Base-by-base conservation (phyloP, 495 filamentous ascomycete genomes). In the Articulospora tetracladia region DNA sequence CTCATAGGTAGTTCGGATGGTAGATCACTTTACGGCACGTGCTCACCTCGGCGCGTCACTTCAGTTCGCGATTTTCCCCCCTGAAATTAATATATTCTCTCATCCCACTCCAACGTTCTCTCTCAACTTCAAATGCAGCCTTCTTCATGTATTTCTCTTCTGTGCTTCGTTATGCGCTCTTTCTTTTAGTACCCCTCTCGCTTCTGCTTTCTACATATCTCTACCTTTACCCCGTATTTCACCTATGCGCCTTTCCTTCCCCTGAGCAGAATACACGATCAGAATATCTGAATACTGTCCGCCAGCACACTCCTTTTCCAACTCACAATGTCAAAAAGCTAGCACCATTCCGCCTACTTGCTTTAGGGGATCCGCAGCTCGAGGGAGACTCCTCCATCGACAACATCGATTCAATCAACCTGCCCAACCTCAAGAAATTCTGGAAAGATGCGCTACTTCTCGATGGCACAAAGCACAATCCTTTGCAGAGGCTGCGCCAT, bases 321-420 rank as follows among this genome's bases (percentile, higher is more conserved):
- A 13, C 28, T 1, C 22, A 46, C 23, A 25, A 55, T 60, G 57
- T 78, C 50, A 73, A 78, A 64, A 81, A 86, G 61, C 60, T 72
- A 62, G 91, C 85, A 15, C 89, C 88, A 2, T 97, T 98, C 72
- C 81, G 94, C 27, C 85, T 98, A 3, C 87, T 98, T 24, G 85
- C 91, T 13, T 85, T 98, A 47, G 94, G 88, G 58, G 94, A 98
- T 75, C 94, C 94, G 0, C 94, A 98, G 69, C 82, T 98, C 25
- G 94, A 98, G 72, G 94, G 94, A 65, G 92, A 97, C 70, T 90
- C 89, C 15, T 90, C 89, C 2, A 85, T 97, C 28, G 82, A 83
- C 15, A 79, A 81, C 53, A 75, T 82, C 6, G 77, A 84, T 41
- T 77, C 84, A 60, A 79, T 83, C 56, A 72, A 79, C 26, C 79